Evolutionary conservation across 208 protist genomes (phyloP).

Genomic region (Trypanosoma rangeli): DNA sequence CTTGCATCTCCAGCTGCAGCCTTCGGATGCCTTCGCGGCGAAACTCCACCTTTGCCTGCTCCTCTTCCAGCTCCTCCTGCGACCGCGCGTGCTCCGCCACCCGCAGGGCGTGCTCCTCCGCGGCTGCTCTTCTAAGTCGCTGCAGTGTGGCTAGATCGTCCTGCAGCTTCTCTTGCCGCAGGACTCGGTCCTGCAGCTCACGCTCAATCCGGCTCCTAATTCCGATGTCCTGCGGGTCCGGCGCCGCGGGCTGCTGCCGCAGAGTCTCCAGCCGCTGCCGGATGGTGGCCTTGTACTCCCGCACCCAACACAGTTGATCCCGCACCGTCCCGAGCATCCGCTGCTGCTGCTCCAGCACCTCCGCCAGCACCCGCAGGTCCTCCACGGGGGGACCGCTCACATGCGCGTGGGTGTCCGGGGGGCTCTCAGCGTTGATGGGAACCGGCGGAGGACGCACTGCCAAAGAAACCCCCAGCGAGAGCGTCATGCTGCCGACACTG

Average conservation of each 20-base stretch:
- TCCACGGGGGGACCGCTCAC: neutral
- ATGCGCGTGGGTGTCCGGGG: neutral
- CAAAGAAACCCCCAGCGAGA: neutral
- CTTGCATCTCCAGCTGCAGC: conserved; percentile 13
- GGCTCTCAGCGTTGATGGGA: neutral
- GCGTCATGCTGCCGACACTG: neutral
- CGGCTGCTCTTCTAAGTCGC: conserved; percentile 18
- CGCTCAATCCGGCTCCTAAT: conserved; percentile 18
- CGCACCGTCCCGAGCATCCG: neutral
- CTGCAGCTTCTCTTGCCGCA: conserved; percentile 15
- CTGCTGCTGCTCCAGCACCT: conserved; percentile 16
- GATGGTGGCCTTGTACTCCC: conserved; percentile 10
- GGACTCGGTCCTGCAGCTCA: conserved; percentile 29
- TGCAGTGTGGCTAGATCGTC: conserved; percentile 23
- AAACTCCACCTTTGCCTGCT: conserved; percentile 14
- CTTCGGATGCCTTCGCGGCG: conserved; percentile 14
- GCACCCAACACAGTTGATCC: conserved; percentile 5
- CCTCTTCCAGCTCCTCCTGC: conserved; percentile 10
- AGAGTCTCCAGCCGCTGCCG: neutral
- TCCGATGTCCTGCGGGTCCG: neutral
- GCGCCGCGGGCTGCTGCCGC: neutral
- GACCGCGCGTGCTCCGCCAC: conserved; percentile 24
- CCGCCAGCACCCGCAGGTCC: conserved; percentile 17
- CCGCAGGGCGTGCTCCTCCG: conserved; percentile 16
- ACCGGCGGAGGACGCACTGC: neutral